Percentiles rank a stretch among this genome's conserved stretches.
These are phyloP conservation scores for Trichoderma breve DNA, from an alignment of 2,329 filamentous ascomycete genomes.

Conservation along the genomic window DNA sequence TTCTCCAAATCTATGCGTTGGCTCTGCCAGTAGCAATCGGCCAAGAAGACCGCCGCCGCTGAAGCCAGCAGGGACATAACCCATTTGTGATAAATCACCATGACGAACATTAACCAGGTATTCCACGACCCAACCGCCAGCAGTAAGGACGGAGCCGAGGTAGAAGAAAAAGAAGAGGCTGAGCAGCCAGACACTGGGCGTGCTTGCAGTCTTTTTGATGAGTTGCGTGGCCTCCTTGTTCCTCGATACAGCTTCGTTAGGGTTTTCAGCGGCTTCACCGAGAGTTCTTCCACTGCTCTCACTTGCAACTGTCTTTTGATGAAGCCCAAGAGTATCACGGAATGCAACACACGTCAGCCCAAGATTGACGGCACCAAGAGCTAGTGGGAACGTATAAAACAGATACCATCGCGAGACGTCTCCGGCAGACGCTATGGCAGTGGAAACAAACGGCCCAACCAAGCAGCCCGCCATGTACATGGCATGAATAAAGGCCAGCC, in stretches of 20 bases:
- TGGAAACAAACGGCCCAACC: conserved; percentile 54
- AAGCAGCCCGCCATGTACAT: conserved; percentile 59
- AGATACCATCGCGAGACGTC: conserved; percentile 47
- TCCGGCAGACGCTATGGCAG: conserved; percentile 45
- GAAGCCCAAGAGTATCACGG: conserved; percentile 43
- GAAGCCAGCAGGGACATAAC: conserved; percentile 61
- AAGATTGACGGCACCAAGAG: conserved; percentile 51
- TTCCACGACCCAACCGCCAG: conserved; percentile 62
- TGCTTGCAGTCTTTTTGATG: conserved; percentile 45
- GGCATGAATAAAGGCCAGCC: conserved; percentile 63
- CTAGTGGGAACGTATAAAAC: conserved; percentile 56
- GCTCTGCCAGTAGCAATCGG: conserved; percentile 56
- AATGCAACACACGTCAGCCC: conserved; percentile 48
- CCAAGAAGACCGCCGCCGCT: conserved; percentile 58
- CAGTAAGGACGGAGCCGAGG: conserved; percentile 55
- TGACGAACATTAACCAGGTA: conserved; percentile 60
- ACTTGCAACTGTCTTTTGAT: conserved; percentile 16
- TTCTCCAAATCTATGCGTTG: conserved; percentile 58
- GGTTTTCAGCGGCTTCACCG: neutral
- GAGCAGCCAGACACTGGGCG: conserved; percentile 54
- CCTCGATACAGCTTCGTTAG: neutral
- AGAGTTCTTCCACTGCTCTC: conserved; percentile 18
- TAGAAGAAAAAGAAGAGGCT: conserved; percentile 65
- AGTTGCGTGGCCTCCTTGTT: conserved; percentile 40
- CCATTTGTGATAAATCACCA: conserved; percentile 55